phyloP scores from a whole-genome alignment of 208 protist species.

The Naegleria fowleri region DNA sequence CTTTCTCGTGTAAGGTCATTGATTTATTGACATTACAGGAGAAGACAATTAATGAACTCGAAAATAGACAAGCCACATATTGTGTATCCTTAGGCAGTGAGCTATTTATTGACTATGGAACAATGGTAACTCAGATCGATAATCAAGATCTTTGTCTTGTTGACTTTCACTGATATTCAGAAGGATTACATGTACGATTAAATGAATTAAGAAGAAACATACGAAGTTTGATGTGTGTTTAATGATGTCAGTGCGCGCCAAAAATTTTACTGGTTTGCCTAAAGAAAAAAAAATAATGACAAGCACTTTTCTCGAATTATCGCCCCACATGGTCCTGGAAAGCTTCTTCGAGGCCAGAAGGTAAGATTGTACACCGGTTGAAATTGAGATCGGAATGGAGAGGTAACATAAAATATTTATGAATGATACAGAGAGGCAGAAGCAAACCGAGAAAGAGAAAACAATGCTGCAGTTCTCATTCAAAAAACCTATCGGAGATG shows the following conservation, averaged over 20 bases:
- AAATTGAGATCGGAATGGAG: not conserved
- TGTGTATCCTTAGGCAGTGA: not conserved
- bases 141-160: not conserved
- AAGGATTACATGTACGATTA: no score
- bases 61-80: not conserved
- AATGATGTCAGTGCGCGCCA: no score
- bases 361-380: not conserved
- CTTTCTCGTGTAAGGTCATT: not conserved
- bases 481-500: not conserved
- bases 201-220: no score
- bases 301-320: not conserved
- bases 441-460: constrained; percentile 9
- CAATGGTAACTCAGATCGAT: not conserved
- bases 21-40: not conserved
- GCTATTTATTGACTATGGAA: not conserved
- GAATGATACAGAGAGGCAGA: not conserved
- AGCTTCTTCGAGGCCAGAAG: not conserved
- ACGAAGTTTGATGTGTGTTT: no score
- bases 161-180: not conserved
- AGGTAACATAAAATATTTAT: not conserved
- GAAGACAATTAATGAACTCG: not conserved
- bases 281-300: not conserved
- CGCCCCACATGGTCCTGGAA: not conserved
- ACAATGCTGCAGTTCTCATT: not conserved
- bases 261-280: not conserved